These are phyloP conservation scores for Lentinula sp. DNA, from an alignment of 768 basidiomycete genomes.

Conservation along the genomic window DNA sequence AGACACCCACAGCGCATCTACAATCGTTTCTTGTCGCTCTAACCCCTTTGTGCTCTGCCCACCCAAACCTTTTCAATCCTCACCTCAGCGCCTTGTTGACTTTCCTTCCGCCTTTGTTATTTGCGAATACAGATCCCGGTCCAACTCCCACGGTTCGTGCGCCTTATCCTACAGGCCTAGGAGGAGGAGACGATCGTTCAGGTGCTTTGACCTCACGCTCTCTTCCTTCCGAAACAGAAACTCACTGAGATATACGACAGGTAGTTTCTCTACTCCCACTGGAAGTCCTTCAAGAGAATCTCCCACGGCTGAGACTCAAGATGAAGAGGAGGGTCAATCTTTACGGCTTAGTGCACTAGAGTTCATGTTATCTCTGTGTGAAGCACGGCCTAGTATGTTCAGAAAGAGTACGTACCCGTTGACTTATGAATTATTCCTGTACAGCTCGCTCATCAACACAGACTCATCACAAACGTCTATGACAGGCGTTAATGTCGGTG, in stretches of 20 bases:
- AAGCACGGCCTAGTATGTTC: slow-evolving; percentile 60
- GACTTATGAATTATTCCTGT: neutral
- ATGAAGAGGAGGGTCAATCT: slow-evolving; percentile 62
- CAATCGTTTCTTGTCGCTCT: slow-evolving; percentile 63
- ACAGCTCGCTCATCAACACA: neutral
- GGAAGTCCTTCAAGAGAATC: slow-evolving; percentile 1
- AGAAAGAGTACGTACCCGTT: neutral
- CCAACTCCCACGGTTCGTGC: slow-evolving; percentile 41
- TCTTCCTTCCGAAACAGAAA: slow-evolving; percentile 1
- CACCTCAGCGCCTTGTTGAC: slow-evolving; percentile 63
- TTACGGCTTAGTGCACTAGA: slow-evolving; percentile 72
- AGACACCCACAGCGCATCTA: slow-evolving; percentile 40
- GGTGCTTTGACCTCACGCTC: slow-evolving; percentile 29
- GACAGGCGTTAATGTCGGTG: slow-evolving; percentile 43
- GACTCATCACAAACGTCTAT: neutral
- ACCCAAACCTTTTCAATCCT: slow-evolving; percentile 67
- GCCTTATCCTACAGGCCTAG: slow-evolving; percentile 26
- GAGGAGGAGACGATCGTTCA: slow-evolving; percentile 18
- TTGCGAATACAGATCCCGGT: slow-evolving; percentile 47
- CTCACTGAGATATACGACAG: neutral
- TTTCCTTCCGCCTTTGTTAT: slow-evolving; percentile 67
- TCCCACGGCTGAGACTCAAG: slow-evolving; percentile 18
- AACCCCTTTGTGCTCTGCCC: slow-evolving; percentile 62
- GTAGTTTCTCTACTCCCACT: neutral
- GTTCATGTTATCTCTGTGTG: slow-evolving; percentile 77